Evolutionary conservation across 306 rosid genomes (phyloP).

Genomic region (Chamaecrista fasciculata): DNA sequence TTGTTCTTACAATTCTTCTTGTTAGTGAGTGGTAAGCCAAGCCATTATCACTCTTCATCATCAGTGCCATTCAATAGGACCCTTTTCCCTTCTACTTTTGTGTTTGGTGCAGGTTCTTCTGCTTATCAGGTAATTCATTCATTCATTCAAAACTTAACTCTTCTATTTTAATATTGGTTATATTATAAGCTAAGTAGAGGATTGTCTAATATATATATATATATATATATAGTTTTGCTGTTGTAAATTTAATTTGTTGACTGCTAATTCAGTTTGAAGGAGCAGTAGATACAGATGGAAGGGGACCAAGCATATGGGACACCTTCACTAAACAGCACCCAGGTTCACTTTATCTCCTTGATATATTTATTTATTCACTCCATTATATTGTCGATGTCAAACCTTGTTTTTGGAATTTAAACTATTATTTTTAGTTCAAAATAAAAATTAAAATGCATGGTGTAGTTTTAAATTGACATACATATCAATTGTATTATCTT

Average conservation of each 20-base stretch:
- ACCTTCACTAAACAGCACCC: slow-evolving; percentile 31
- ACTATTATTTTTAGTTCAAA: too few species aligned
- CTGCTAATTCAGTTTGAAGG: slow-evolving; percentile 48
- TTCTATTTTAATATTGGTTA: not conserved
- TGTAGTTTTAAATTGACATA: too few species aligned
- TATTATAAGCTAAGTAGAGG: too few species aligned
- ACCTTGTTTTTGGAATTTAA: too few species aligned
- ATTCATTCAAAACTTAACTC: not conserved
- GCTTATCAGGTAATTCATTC: slow-evolving; percentile 45
- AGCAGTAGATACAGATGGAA: slow-evolving; percentile 36
- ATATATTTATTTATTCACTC: too few species aligned
- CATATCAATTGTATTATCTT: too few species aligned
- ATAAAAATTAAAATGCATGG: too few species aligned
- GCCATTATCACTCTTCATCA: slow-evolving; percentile 29
- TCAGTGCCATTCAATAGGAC: too few species aligned
- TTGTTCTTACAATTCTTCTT: not conserved
- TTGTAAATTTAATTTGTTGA: too few species aligned
- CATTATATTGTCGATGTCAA: too few species aligned
- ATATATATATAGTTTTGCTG: too few species aligned
- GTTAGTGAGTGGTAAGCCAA: not conserved
- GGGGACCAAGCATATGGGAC: slow-evolving; percentile 48
- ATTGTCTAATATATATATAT: too few species aligned
- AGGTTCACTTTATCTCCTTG: slow-evolving; percentile 1
- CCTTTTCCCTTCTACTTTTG: slow-evolving; percentile 37
- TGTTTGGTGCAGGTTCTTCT: slow-evolving; percentile 38